A percentile compares a stretch with the other conserved stretches of the same genome.
phyloP scores from a whole-genome alignment of 176 grass and related monocot genomes.

The Oryza australiensis region DNA sequence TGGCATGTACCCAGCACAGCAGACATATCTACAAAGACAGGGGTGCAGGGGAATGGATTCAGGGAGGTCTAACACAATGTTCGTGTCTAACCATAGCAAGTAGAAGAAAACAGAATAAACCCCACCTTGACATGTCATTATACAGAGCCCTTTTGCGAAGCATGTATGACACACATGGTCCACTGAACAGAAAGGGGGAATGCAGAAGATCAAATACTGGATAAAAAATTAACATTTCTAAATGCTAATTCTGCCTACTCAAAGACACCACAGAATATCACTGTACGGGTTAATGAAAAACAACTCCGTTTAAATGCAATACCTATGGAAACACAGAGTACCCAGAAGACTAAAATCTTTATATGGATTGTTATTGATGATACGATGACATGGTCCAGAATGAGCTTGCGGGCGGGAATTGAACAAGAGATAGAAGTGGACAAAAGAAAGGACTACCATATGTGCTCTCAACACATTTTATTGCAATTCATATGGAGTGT shows the following conservation, averaged over 20 bases:
- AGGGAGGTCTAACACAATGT: constrained; percentile 8
- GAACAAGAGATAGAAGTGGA: not conserved
- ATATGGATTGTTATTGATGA: not conserved
- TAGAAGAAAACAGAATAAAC: not conserved
- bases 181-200: constrained; percentile 54
- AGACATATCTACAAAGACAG: constrained; percentile 61
- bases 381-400: not conserved
- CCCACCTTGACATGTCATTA: constrained; percentile 97
- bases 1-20: constrained; percentile 93
- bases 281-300: not conserved
- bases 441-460: not conserved
- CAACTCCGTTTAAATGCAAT: not conserved
- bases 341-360: not conserved
- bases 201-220: constrained; percentile 19
- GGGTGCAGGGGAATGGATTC: not conserved
- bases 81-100: not conserved
- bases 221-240: not conserved
- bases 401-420: not conserved
- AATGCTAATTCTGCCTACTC: not conserved
- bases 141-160: constrained; percentile 98
- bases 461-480: not conserved
- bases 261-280: constrained; percentile 1
- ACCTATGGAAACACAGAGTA: not conserved
- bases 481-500: constrained; percentile 9
- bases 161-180: constrained; percentile 95